phyloP scores from a whole-genome alignment of 371 early-diverging fungal genomes.

The Mucor indicus region DNA sequence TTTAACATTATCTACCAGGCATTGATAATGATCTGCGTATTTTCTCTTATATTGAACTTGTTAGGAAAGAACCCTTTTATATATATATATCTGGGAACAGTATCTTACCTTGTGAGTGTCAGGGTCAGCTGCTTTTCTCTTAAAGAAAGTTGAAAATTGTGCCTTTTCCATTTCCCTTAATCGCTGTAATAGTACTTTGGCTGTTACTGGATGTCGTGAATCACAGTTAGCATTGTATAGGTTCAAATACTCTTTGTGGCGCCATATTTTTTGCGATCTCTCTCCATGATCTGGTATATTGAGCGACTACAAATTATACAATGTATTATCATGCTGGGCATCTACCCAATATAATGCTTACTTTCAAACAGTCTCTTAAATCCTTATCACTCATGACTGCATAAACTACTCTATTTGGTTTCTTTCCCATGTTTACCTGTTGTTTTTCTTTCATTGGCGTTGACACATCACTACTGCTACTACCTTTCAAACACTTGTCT shows the following conservation, averaged over 20 bases:
- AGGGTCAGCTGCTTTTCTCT: conserved; percentile 9
- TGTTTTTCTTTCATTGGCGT: background rate
- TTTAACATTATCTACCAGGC: too few relatives aligned
- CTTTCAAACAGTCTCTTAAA: conserved; percentile 3
- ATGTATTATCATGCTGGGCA: background rate
- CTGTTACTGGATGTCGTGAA: conserved; percentile 14
- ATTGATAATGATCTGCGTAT: too few relatives aligned
- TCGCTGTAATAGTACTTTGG: conserved; percentile 6
- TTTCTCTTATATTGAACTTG: too few relatives aligned
- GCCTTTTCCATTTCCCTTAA: conserved; percentile 8
- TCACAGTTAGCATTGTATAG: conserved; percentile 25
- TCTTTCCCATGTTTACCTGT: conserved; percentile 6
- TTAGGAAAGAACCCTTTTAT: too few relatives aligned
- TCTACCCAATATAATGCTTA: too few relatives aligned
- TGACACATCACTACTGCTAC: conserved; percentile 1
- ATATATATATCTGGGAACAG: too few relatives aligned
- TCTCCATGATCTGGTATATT: conserved; percentile 24
- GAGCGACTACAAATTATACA: conserved; percentile 1
- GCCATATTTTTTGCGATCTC: conserved; percentile 12
- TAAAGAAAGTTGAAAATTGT: background rate
- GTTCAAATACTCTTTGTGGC: conserved; percentile 23
- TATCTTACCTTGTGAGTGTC: conserved; percentile 14
- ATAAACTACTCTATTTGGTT: conserved; percentile 8
- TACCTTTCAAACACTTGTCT: conserved; percentile 17
- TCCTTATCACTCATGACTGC: conserved; percentile 12